phyloP scores from a whole-genome alignment of 192 early-diverging fungal species.

The Glomus cerebriforme region DNA sequence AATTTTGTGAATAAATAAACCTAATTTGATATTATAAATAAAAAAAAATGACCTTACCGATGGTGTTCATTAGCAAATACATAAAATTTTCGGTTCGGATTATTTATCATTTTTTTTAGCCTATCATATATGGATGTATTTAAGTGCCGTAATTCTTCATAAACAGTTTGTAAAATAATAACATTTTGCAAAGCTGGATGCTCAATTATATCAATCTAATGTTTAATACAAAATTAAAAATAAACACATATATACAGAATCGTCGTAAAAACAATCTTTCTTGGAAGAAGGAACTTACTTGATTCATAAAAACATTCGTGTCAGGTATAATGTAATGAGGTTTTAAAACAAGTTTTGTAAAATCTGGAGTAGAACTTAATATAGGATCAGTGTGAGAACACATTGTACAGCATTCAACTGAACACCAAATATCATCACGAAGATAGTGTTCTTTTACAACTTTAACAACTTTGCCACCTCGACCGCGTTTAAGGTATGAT shows the following conservation, averaged over 20 bases:
- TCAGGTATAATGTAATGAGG: conserved; percentile 89
- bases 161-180: conserved; percentile 90
- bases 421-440: conserved; percentile 94
- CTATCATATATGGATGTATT: conserved; percentile 81
- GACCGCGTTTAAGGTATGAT: conserved; percentile 87
- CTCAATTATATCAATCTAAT: conserved; percentile 91
- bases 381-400: conserved; percentile 51
- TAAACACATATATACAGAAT: not conserved
- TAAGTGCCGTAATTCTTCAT: conserved; percentile 87
- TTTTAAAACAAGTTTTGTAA: conserved; percentile 48
- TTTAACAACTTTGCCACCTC: conserved; percentile 89
- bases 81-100: conserved; percentile 78
- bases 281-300: conserved; percentile 51
- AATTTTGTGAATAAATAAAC: not conserved
- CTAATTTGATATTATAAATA: not conserved
- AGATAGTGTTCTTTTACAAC: conserved; percentile 97
- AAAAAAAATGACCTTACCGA: conserved; percentile 42
- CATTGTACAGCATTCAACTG: conserved; percentile 56
- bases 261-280: not conserved
- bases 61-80: conserved; percentile 97
- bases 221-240: not conserved
- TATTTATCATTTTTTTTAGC: conserved; percentile 69
- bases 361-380: conserved; percentile 52
- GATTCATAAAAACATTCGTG: conserved; percentile 92
- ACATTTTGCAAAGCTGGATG: conserved; percentile 86